Evolutionary conservation across 768 basidiomycete genomes (phyloP).

Genomic region (Naganishia kalamii): DNA sequence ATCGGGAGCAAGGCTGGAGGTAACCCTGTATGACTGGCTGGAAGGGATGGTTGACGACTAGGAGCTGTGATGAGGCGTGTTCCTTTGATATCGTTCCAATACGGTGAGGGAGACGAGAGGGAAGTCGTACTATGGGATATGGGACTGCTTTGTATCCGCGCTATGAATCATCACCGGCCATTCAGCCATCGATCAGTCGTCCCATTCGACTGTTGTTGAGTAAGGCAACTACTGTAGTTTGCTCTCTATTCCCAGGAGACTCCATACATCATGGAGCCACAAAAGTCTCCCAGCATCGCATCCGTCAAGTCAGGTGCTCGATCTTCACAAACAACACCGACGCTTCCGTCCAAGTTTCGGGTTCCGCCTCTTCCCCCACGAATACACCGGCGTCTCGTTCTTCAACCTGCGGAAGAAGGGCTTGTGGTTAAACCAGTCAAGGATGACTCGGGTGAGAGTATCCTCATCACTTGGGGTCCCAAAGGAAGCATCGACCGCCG

Average conservation of each 20-base stretch:
- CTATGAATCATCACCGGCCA: neutral
- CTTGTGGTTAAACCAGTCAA: slow-evolving; percentile 25
- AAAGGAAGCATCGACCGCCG: slow-evolving; percentile 29
- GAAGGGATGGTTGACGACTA: no score
- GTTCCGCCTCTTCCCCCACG: slow-evolving; percentile 40
- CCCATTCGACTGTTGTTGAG: neutral
- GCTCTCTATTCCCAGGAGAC: neutral
- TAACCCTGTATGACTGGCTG: no score
- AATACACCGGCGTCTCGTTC: slow-evolving; percentile 33
- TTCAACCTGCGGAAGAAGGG: slow-evolving; percentile 29
- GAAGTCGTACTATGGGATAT: no score
- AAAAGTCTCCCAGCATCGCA: neutral
- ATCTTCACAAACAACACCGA: slow-evolving; percentile 16
- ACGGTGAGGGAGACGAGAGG: no score
- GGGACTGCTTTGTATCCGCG: neutral
- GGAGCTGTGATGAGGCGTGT: no score
- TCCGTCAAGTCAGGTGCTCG: neutral
- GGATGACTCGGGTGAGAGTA: slow-evolving; percentile 17
- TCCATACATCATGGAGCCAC: neutral
- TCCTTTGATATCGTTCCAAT: no score
- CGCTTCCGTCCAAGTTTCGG: slow-evolving; percentile 34
- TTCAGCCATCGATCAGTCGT: neutral
- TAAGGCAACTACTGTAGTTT: neutral
- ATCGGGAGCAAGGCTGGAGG: no score
- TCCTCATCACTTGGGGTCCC: slow-evolving; percentile 34